Conservation (phyloP, 768 basidiomycete genomes). For the Suillus subalutaceus region DNA sequence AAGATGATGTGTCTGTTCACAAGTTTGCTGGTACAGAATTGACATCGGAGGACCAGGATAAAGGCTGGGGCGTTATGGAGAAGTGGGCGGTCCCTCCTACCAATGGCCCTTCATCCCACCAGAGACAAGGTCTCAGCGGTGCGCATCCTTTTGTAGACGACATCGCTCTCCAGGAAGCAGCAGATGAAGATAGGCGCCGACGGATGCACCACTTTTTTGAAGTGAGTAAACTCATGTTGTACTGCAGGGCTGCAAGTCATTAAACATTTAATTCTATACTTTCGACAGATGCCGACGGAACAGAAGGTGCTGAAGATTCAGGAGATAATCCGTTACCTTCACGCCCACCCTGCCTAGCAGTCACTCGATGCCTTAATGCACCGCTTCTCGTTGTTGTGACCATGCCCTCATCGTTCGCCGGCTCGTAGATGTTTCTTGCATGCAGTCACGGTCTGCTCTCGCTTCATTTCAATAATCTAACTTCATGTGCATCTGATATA, state of each 20-base stretch:
- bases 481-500: neutral
- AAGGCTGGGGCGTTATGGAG: conserved; percentile 23
- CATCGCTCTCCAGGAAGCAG: conserved; percentile 44
- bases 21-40: conserved; percentile 25
- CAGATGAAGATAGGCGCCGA: conserved; percentile 40
- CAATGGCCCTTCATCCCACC: neutral
- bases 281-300: conserved; percentile 54
- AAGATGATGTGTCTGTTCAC: conserved; percentile 15
- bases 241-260: neutral
- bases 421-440: neutral
- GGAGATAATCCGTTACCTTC: conserved; percentile 48
- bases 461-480: neutral
- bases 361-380: neutral
- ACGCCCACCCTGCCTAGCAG: conserved; percentile 15
- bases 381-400: neutral
- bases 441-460: neutral
- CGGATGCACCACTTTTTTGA: conserved; percentile 56
- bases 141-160: conserved; percentile 47
- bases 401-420: neutral
- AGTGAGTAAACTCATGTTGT: conserved; percentile 33
- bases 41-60: conserved; percentile 17
- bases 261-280: neutral
- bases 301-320: conserved; percentile 56
- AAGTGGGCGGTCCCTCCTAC: conserved; percentile 18
- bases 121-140: conserved; percentile 16